phyloP scores from a whole-genome alignment of 2,329 filamentous ascomycete genomes.

The Parascedosporium putredinis region DNA sequence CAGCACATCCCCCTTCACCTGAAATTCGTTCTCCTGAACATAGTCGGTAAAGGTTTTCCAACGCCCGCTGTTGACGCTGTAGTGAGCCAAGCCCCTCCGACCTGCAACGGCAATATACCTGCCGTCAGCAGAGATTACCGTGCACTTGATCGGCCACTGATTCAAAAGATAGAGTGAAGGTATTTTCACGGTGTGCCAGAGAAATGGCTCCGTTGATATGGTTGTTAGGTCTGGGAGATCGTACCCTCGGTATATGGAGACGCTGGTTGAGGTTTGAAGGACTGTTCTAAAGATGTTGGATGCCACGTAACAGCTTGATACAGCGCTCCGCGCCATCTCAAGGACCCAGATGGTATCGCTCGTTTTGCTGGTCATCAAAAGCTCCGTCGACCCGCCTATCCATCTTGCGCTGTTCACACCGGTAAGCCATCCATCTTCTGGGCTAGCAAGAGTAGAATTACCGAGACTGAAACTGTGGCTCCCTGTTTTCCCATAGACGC shows the following conservation, averaged over 20 bases:
- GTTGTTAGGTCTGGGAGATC: slow-evolving; percentile 83
- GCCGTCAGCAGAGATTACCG: slow-evolving; percentile 82
- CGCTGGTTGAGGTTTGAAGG: slow-evolving; percentile 74
- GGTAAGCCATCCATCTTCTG: slow-evolving; percentile 75
- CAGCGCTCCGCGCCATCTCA: slow-evolving; percentile 89
- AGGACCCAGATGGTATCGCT: slow-evolving; percentile 77
- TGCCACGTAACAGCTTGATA: slow-evolving; percentile 82
- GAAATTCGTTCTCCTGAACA: slow-evolving; percentile 77
- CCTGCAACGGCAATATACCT: slow-evolving; percentile 96
- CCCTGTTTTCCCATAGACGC: slow-evolving; percentile 86
- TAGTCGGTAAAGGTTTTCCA: slow-evolving; percentile 91
- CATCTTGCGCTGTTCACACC: slow-evolving; percentile 71
- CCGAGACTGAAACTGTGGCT: slow-evolving; percentile 75
- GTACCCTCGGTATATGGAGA: slow-evolving; percentile 90
- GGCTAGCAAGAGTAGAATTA: slow-evolving; percentile 47
- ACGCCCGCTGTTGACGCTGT: slow-evolving; percentile 84
- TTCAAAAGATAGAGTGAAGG: slow-evolving; percentile 76
- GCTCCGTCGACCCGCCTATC: slow-evolving; percentile 79
- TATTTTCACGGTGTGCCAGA: slow-evolving; percentile 92
- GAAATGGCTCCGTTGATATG: slow-evolving; percentile 79
- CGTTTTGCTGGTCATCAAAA: slow-evolving; percentile 60
- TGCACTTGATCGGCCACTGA: slow-evolving; percentile 86
- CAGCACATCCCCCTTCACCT: slow-evolving; percentile 96
- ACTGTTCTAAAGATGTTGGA: slow-evolving; percentile 85
- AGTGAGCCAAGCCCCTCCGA: slow-evolving; percentile 81